Conservation (phyloP, 192 early-diverging fungal species). For the Umbelopsis sp. region DNA sequence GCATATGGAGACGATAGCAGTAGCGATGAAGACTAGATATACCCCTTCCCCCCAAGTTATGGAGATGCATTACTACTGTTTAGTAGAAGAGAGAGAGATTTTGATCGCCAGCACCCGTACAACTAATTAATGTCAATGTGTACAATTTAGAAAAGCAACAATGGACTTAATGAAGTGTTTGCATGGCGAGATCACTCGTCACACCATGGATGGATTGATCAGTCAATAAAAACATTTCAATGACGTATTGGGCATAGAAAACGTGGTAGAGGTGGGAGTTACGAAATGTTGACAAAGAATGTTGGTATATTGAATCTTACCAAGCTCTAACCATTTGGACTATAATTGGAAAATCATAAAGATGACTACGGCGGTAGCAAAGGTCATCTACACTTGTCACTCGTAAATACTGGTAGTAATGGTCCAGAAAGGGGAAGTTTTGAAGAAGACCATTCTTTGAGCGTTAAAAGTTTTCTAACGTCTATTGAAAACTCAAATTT, state of each 20-base stretch:
- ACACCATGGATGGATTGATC: no score
- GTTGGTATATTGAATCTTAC: not conserved
- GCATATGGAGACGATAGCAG: conserved; percentile 28
- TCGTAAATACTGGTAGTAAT: not conserved
- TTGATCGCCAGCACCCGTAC: not conserved
- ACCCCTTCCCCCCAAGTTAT: not conserved
- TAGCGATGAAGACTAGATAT: conserved; percentile 23
- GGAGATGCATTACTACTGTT: not conserved
- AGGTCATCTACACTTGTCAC: not conserved
- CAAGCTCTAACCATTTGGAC: not conserved
- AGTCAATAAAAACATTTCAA: no score
- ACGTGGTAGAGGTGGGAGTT: not conserved
- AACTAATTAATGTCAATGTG: not conserved
- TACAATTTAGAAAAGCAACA: not conserved
- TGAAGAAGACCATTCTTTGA: conserved; percentile 13
- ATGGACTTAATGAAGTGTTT: no score
- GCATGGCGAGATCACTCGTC: no score
- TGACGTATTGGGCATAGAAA: not conserved
- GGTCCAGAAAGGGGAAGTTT: not conserved
- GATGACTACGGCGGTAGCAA: not conserved
- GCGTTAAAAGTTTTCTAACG: not conserved
- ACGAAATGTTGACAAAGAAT: not conserved
- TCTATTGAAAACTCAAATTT: conserved; percentile 3
- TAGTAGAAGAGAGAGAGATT: not conserved
- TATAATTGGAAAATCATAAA: not conserved